Percentiles rank a stretch among this genome's conserved stretches.
These are phyloP conservation scores for Termitomyces sp. DNA, from an alignment of 768 basidiomycete species.

Conservation along the genomic window DNA sequence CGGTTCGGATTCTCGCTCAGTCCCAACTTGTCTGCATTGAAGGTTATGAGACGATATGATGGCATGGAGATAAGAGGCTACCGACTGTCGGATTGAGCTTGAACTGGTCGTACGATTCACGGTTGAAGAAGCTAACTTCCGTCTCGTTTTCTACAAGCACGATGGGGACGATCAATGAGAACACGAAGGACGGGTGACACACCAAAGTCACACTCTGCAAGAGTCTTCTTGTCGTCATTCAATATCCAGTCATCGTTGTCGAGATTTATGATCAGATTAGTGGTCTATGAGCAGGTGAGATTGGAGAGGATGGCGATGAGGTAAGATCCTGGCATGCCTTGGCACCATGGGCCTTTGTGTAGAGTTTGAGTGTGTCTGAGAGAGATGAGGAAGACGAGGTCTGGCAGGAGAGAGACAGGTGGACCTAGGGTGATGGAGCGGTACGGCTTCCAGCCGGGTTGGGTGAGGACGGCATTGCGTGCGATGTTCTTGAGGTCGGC, in stretches of 20 bases:
- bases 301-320: not conserved
- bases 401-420: not conserved
- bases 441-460: constrained; percentile 87
- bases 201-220: constrained; percentile 80
- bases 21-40: constrained; percentile 39
- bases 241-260: constrained; percentile 95
- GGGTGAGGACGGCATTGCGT: constrained; percentile 62
- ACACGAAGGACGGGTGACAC: constrained; percentile 15
- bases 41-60: not conserved
- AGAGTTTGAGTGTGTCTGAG: constrained; percentile 89
- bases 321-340: constrained; percentile 51
- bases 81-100: constrained; percentile 78
- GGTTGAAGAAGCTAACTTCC: constrained; percentile 89
- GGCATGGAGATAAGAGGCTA: not conserved
- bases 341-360: constrained; percentile 90
- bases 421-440: constrained; percentile 65
- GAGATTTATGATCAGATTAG: constrained; percentile 96
- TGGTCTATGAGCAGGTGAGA: constrained; percentile 51
- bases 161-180: not conserved
- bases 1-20: constrained; percentile 18
- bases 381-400: constrained; percentile 6
- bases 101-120: constrained; percentile 71
- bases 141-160: constrained; percentile 79
- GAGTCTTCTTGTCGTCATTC: constrained; percentile 52
- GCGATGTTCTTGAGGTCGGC: constrained; percentile 70